Evolutionary conservation across 2,329 filamentous ascomycete species (phyloP), one percentile per base, ranked within the genome.

Genomic region (Clarireedia paspali): DNA sequence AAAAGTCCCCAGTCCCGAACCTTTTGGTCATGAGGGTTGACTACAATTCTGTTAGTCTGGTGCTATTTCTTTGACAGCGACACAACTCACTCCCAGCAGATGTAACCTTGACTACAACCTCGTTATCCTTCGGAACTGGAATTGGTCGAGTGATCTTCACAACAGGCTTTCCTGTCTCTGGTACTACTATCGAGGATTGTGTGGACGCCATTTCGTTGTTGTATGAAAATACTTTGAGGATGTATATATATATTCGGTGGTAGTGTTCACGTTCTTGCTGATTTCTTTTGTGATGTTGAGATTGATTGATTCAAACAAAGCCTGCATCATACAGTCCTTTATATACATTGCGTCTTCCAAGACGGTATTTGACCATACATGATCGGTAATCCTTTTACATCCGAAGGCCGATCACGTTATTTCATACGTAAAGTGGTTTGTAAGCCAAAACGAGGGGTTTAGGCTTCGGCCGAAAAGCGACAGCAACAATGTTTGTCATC

Each of bases 91-190:
- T 45, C 12, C 67, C 70, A 26, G 64, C 67, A 14, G 71, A 65
- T 2, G 64, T 68, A 26, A 75, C 65, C 47, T 69, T 71, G 51
- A 77, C 38, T 4, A 70, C 70, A 12, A 75, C 61, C 58, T 75
- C 62, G 47, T 65, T 59, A 24, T 60, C 53, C 15, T 61, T 64
- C 5, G 71, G 70, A 23, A 66, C 57, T 5, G 68, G 70, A 39
- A 71, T 60, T 23, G 67, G 62, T 4, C 59, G 45, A 26, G 64
- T 56, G 12, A 49, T 55, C 34, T 61, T 52, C 5, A 55, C 51
- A 14, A 68, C 51, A 5, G 66, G 66, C 53, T 66, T 65, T 24
- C 62, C 64, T 24, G 67, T 34, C 45, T 64, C 63, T 10, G 57
- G 54, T 23, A 70, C 49, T 14, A 65, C 17, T 23, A 70, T 44